Evolutionary conservation across 1,284 basidiomycete species (phyloP), one percentile per base, ranked within the genome.

Genomic region (Moesziomyces aphidis): DNA sequence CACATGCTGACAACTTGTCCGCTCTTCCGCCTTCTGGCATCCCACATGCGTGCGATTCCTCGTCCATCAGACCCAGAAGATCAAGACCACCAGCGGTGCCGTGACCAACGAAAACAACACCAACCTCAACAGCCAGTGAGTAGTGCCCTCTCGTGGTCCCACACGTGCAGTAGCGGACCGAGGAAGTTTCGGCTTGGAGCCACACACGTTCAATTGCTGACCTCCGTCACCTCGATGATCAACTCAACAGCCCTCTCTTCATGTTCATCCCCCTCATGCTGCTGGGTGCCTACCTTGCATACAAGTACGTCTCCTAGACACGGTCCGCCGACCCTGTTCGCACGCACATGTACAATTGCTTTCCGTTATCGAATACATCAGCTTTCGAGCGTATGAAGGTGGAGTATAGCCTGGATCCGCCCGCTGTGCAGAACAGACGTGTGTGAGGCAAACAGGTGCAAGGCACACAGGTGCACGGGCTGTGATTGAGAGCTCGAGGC

Each of bases 261-360:
- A 81, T 81, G 79, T 81, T 81, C 66, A 66, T 79, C 46, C 79
- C 79, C 23, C 71, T 81, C 45, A 46, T 73, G 39, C 15, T 76
- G 31, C 76, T 81, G 43, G 71, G 62, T 42, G 76, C 68, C 23
- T 81, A 72, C 67, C 50, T 81, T 43, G 78, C 76, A 21, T 81
- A 79, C 78, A 69, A 71, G 58, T 70, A 78, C 65, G 47, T 72
- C 56, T 68, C 62, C 23, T 77, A 75, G 61, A 68, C 54, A 48
- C 24, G 24, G 28, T 42, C 10, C 17, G 24, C 1, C 34, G 6
- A 21, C 23, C 5, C 26, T 39, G 21, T 50, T 71, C 65, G 58
- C 28, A 49, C 57, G 46, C 46, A 57, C 46, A 36, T 36, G 19
- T 23, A 50, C 46, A 57, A 34, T 23, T 36, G 19, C 31, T 47